phyloP scores from a whole-genome alignment of 257 asterid species.

The Solanum ossicruentum region DNA sequence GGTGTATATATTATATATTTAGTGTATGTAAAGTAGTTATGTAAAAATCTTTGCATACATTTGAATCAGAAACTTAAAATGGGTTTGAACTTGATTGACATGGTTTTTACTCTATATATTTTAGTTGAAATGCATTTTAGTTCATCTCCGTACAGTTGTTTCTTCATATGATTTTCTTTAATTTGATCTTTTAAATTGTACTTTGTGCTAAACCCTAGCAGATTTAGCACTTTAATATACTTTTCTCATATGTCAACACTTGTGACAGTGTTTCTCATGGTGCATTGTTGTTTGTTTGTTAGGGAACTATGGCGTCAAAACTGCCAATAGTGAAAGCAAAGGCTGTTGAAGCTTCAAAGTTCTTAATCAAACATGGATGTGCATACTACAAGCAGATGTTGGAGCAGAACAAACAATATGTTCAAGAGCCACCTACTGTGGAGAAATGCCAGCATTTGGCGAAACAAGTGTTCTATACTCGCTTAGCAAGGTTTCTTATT shows the following conservation, averaged over 20 bases:
- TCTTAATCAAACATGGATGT: constrained; percentile 5
- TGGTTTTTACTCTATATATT: neutral
- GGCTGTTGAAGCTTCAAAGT: constrained; percentile 14
- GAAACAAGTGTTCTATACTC: constrained; percentile 8
- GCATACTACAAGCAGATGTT: constrained; percentile 10
- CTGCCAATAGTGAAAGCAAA: constrained; percentile 1
- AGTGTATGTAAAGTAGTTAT: neutral
- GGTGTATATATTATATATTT: neutral
- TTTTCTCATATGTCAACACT: neutral
- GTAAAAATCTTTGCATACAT: neutral
- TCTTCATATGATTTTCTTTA: neutral
- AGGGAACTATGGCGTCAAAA: constrained; percentile 12
- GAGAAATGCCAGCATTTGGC: constrained; percentile 15
- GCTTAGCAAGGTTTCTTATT: constrained; percentile 12
- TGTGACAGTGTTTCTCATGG: neutral
- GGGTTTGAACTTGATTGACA: neutral
- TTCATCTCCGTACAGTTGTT: neutral
- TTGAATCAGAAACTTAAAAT: neutral
- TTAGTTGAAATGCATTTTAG: neutral
- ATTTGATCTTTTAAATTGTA: neutral
- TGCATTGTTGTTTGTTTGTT: neutral
- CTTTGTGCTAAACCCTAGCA: neutral
- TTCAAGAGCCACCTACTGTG: constrained; percentile 17
- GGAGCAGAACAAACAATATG: constrained; percentile 13
- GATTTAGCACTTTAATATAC: neutral